Evolutionary conservation across 2,329 filamentous ascomycete genomes (phyloP), one percentile per base, ranked within the genome.

Genomic region (Diaporthe sp.): DNA sequence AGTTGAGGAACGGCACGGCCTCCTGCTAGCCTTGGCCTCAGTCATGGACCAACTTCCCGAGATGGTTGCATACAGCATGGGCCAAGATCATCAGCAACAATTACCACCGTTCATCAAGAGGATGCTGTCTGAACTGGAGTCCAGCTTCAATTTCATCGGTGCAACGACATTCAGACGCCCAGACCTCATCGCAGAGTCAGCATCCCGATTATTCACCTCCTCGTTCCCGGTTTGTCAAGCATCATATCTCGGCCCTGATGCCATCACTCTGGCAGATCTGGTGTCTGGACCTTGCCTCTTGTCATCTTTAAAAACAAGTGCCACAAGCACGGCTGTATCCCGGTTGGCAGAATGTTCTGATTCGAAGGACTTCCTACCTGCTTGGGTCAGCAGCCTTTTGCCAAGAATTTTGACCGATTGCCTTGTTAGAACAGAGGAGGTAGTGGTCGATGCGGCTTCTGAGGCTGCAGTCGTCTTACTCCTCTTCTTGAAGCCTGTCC

Each of bases 1-100:
- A 79, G 89, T 92, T 3, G 93, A 94, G 80, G 92, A 94, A 80
- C 87, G 91, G 2, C 94, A 95, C 80, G 94, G 94, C 0, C 83
- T 94, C 6, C 80, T 94, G 0, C 82, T 93, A 10, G 89, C 89
- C 42, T 84, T 94, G n/a, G 89, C 92, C 2, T 87, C 90, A 7
- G 84, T 93, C 0, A 80, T 92, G 5, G 87, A 92, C 71, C 82
- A 82, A 8, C 79, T 90, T 15, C 86, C 88, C 0, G 79, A 79
- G 4, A 75, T 87, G 28, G 62, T 81, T 65, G 55, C 22, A 71
- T 4, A 34, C n/a, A 70, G 78, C 17, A 28, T 46, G 9, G 25
- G 6, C 7, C 46, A 65, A 65, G 22, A 34, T 19, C 7, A 44
- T 4, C 58, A n/a, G 25, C 49, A 51, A n/a, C 31, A 55, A 34